These are phyloP conservation scores for Alternaria sp. DNA, from an alignment of 2,329 filamentous ascomycete species.

Conservation along the genomic window DNA sequence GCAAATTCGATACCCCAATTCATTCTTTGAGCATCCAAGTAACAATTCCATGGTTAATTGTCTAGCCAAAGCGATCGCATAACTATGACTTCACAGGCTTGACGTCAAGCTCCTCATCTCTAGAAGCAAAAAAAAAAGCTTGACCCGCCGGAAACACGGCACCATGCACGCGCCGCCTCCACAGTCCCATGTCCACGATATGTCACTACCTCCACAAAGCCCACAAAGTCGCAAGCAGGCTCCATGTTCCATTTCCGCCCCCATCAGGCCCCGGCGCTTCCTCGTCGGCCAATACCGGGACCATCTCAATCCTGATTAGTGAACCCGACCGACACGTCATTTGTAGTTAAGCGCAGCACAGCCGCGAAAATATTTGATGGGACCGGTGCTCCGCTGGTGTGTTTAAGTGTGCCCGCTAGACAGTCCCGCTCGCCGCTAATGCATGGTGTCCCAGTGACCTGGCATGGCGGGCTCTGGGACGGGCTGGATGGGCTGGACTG, in stretches of 20 bases:
- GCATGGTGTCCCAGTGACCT: background rate
- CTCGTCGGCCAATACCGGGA: background rate
- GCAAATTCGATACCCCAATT: slow-evolving; percentile 10
- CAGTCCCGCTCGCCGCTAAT: background rate
- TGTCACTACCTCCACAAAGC: background rate
- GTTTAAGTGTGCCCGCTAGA: background rate
- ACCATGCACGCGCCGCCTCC: background rate
- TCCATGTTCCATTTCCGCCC: background rate
- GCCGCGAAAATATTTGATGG: background rate
- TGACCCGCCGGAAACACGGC: background rate
- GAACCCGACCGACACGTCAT: background rate
- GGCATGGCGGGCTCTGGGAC: background rate
- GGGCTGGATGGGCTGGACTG: background rate
- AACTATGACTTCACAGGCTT: background rate
- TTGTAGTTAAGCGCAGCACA: background rate
- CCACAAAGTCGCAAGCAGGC: background rate
- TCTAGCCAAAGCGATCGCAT: background rate
- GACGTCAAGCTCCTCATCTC: background rate
- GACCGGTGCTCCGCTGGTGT: background rate
- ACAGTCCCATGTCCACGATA: background rate
- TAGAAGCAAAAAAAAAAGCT: background rate
- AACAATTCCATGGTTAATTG: fast-evolving
- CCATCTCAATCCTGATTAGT: background rate
- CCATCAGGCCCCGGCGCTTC: background rate
- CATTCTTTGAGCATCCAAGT: background rate